Base-by-base conservation (phyloP, 805 yeast genomes). In the Debaryomyces tyrocola region DNA sequence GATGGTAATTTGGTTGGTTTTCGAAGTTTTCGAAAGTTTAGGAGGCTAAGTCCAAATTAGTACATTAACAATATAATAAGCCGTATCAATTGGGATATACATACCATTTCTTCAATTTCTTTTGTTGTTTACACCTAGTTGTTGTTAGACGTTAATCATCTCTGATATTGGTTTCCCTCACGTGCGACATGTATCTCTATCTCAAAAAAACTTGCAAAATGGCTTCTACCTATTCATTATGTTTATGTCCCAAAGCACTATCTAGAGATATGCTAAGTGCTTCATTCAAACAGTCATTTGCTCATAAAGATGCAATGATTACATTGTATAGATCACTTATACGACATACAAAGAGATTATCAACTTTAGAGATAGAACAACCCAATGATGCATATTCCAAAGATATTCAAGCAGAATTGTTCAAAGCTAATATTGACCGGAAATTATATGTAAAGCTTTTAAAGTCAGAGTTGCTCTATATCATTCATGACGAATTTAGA, bases 1-100 rank as follows among this genome's bases (percentile, higher is more conserved):
- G 3, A 70, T 62, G 1, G 69, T 64, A 12, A 57, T 33, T 17
- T 38, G 48, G 11, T 40, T 37, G 1, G 43, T 35, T 14, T 51
- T 48, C 3, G 52, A 41, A 15, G 39, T 21, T 21, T 40, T 50
- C 6, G 50, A 20, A 18, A 42, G 36, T 44, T 63, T 62, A 1
- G 67, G 66, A 6, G 67, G 59, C 67, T 61, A 37, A 12, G 35
- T 41, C 41, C 45, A 9, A 15, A 42, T 43, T 43, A 46, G 50
- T 42, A 39, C 11, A 24, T 24, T 24, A 24, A 7, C 10, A 24
- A 7, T 24, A 24, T 24, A 24, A 24, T 24, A 24, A 24, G 4
- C 27, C 27, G 10, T 9, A 24, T 24, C 10, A 24, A 24, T 24
- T 17, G 18, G 18, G 18, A 24, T 24, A 24, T 24, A 24, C 27